Evolutionary conservation across 73 alveolate genomes (phyloP).

Genomic region (Tetrahymena thermophila): DNA sequence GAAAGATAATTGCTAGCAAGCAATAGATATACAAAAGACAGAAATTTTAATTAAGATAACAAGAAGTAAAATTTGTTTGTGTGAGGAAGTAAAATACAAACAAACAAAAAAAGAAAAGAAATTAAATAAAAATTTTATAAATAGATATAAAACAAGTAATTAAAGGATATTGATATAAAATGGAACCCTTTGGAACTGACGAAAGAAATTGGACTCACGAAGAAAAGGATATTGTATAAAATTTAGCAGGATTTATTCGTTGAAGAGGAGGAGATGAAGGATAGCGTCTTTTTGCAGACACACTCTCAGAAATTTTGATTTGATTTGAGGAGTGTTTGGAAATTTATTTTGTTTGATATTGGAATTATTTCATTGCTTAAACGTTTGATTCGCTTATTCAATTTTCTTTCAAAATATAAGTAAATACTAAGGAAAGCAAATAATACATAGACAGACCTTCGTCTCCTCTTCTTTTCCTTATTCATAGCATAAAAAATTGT

Average conservation of each 20-base stretch:
- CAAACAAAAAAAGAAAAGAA: neutral
- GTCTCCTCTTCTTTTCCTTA: neutral
- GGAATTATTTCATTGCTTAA: neutral
- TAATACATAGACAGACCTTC: neutral
- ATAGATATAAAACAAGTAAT: neutral
- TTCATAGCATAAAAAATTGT: neutral
- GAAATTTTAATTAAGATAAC: neutral
- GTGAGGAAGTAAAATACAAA: neutral
- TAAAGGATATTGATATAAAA: neutral
- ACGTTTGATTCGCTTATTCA: neutral
- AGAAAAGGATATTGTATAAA: neutral
- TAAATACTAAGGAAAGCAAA: neutral
- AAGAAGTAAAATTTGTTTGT: neutral
- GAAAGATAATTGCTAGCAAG: neutral
- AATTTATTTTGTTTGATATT: neutral
- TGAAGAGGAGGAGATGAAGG: neutral
- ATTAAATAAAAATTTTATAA: neutral
- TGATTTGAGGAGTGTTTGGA: neutral
- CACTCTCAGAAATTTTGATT: neutral
- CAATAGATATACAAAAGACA: neutral
- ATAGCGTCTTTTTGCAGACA: neutral
- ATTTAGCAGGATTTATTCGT: neutral
- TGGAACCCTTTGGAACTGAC: slow-evolving; percentile 3
- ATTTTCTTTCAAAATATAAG: neutral
- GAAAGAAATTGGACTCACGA: neutral